These are phyloP conservation scores for Marvania coccoides DNA, from an alignment of 139 green algal species.

Conservation along the genomic window DNA sequence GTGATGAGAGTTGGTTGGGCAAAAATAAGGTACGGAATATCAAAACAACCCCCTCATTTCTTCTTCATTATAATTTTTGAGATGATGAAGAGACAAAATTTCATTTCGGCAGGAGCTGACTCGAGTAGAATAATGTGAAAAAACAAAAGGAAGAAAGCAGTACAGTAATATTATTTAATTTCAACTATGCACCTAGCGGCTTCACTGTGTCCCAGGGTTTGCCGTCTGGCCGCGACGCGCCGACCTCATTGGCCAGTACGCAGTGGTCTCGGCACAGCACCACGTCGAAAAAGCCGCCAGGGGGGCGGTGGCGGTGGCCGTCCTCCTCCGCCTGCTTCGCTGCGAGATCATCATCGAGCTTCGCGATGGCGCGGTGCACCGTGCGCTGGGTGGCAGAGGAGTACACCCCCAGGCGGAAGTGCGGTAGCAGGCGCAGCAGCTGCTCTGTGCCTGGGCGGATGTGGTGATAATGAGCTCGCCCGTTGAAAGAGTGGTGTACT, in stretches of 20 bases:
- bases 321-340: background rate
- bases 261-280: slow-evolving; percentile 10
- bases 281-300: background rate
- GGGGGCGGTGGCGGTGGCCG: background rate
- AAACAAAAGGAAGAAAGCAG: too few species aligned
- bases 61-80: too few species aligned
- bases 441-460: slow-evolving; percentile 21
- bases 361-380: slow-evolving; percentile 9
- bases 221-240: background rate
- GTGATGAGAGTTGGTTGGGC: too few species aligned
- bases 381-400: slow-evolving; percentile 21
- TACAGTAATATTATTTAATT: too few species aligned
- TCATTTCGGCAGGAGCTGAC: too few species aligned
- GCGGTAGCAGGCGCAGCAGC: slow-evolving; percentile 20
- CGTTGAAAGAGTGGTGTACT: slow-evolving; percentile 20
- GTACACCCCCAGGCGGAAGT: slow-evolving; percentile 33
- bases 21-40: too few species aligned
- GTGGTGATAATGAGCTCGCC: slow-evolving; percentile 8
- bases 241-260: background rate
- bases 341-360: slow-evolving; percentile 9
- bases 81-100: too few species aligned
- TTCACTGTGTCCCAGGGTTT: slow-evolving; percentile 44
- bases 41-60: too few species aligned
- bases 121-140: too few species aligned
- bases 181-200: too few species aligned